A percentile compares a stretch with the other conserved stretches of the same genome.
These are phyloP conservation scores for Termitomyces sp. DNA, from an alignment of 768 basidiomycete species.

Conservation along the genomic window DNA sequence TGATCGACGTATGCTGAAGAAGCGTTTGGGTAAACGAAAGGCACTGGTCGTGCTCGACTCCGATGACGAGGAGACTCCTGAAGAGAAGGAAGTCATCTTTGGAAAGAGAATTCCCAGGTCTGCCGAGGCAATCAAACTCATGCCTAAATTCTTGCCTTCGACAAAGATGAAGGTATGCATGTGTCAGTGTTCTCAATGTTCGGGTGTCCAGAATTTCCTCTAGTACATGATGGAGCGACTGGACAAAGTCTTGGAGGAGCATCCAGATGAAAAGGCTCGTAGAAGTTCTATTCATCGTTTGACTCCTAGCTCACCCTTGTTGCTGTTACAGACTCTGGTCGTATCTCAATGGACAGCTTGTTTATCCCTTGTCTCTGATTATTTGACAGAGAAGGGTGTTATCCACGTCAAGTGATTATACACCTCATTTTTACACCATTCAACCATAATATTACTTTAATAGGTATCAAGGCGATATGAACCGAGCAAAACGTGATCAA, in stretches of 20 bases:
- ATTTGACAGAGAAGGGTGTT: slow-evolving; percentile 50
- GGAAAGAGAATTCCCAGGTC: slow-evolving; percentile 26
- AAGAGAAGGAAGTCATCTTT: slow-evolving; percentile 40
- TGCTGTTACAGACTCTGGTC: slow-evolving; percentile 44
- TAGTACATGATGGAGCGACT: slow-evolving; percentile 62
- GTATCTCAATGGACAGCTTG: slow-evolving; percentile 72
- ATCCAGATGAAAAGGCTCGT: slow-evolving; percentile 60
- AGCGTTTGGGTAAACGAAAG: slow-evolving; percentile 33
- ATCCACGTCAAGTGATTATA: slow-evolving; percentile 48
- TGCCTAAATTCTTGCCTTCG: slow-evolving; percentile 60
- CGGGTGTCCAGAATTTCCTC: background rate
- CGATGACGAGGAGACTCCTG: slow-evolving; percentile 39
- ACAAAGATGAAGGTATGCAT: slow-evolving; percentile 68
- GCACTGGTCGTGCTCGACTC: slow-evolving; percentile 40
- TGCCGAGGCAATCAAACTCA: slow-evolving; percentile 35
- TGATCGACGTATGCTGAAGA: slow-evolving; percentile 33
- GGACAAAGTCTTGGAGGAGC: slow-evolving; percentile 35
- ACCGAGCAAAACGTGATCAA: slow-evolving; percentile 43
- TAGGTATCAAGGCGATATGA: slow-evolving; percentile 65
- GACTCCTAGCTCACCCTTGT: slow-evolving; percentile 4
- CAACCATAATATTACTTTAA: background rate
- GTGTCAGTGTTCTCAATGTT: background rate
- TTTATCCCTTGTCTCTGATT: slow-evolving; percentile 59
- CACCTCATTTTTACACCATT: background rate
- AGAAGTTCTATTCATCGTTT: background rate